Evolutionary conservation across 805 yeast species (phyloP).

Genomic region (Saccharomycopsis vini): DNA sequence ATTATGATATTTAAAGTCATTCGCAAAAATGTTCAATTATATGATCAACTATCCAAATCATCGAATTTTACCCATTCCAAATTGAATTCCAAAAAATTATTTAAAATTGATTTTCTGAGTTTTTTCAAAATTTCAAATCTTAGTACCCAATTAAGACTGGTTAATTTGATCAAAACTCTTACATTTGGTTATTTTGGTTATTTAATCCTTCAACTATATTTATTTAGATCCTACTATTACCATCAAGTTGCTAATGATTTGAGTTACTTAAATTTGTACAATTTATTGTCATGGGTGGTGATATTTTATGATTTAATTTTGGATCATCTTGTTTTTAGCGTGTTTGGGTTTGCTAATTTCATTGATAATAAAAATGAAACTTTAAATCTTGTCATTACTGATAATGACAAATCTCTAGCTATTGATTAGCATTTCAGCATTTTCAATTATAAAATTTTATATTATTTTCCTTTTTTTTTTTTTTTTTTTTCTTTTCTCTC

Average conservation of each 20-base stretch:
- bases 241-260: conserved; percentile 19
- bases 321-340: conserved; percentile 8
- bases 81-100: conserved; percentile 7
- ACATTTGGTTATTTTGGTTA: conserved; percentile 9
- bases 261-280: conserved; percentile 14
- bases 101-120: not conserved
- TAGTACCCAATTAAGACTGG: not conserved
- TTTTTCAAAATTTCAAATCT: not conserved
- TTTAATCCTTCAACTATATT: conserved; percentile 4
- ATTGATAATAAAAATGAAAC: not conserved
- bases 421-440: too few species aligned
- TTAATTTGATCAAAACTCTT: conserved; percentile 4
- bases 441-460: too few species aligned
- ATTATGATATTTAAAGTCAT: conserved; percentile 10
- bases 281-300: conserved; percentile 14
- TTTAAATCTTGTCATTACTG: not conserved
- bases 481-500: not conserved
- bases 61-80: conserved; percentile 12
- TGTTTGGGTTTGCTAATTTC: conserved; percentile 10
- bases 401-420: not conserved
- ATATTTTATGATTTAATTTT: conserved; percentile 10
- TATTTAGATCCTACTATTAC: conserved; percentile 14
- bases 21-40: conserved; percentile 10
- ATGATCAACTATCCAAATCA: conserved; percentile 10
- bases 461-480: too few species aligned